A percentile compares a stretch with the other conserved stretches of the same genome.
phyloP scores from a whole-genome alignment of 2,329 filamentous ascomycete species.

The Dactylellina parvicollis region DNA sequence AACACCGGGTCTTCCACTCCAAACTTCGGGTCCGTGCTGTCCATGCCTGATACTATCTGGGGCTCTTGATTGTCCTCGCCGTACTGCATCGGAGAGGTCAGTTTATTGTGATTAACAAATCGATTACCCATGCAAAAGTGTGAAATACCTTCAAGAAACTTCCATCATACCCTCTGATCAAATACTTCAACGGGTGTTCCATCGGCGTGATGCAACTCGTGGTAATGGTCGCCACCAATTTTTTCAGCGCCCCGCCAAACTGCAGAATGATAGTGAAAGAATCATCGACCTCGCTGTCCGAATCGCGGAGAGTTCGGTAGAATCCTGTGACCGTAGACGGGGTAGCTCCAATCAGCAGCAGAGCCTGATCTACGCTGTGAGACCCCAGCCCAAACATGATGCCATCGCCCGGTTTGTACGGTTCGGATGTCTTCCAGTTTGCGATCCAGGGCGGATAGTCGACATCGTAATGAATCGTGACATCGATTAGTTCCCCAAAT shows the following conservation, averaged over 20 bases:
- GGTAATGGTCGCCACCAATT: conserved; percentile 60
- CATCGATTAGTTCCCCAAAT: conserved; percentile 55
- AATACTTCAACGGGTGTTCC: conserved; percentile 59
- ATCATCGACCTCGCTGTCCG: conserved; percentile 57
- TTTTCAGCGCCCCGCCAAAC: conserved; percentile 36
- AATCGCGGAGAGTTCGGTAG: conserved; percentile 58
- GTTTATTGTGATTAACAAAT: no score
- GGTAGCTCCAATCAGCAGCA: conserved; percentile 61
- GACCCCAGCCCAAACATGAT: conserved; percentile 61
- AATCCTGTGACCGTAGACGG: conserved; percentile 55
- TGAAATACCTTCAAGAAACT: conserved; percentile 62
- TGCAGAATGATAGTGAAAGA: conserved; percentile 55
- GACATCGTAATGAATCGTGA: conserved; percentile 57
- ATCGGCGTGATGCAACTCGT: conserved; percentile 59
- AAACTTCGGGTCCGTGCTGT: conserved; percentile 45
- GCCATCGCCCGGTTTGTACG: conserved; percentile 57
- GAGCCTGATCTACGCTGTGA: conserved; percentile 61
- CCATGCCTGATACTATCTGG: conserved; percentile 38
- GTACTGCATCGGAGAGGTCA: no score
- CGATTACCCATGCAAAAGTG: neutral
- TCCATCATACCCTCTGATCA: conserved; percentile 60
- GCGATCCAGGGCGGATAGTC: conserved; percentile 54
- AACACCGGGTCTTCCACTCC: conserved; percentile 44
- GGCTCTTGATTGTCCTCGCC: conserved; percentile 50
- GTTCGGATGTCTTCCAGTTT: conserved; percentile 55